Conservation (phyloP, 441 rosid genomes). For the Croton laevigatus region DNA sequence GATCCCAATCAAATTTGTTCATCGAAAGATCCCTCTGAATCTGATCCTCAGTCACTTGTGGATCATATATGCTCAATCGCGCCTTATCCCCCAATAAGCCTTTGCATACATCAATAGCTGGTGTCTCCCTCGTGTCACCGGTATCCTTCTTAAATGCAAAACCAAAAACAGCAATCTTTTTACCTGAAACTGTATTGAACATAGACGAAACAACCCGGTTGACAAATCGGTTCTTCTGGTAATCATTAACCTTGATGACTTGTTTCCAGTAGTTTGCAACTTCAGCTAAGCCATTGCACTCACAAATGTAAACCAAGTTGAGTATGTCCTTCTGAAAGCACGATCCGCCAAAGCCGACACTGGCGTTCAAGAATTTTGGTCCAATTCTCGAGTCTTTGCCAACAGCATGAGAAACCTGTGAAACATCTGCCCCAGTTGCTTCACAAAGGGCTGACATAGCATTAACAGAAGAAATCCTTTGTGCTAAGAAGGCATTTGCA, state of each 20-base stretch:
- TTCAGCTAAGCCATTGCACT: slow-evolving; percentile 81
- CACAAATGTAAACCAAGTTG: slow-evolving; percentile 77
- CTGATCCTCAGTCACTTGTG: slow-evolving; percentile 78
- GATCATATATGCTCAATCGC: slow-evolving; percentile 71
- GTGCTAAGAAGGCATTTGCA: slow-evolving; percentile 85
- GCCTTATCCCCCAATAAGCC: slow-evolving; percentile 85
- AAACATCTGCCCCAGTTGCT: slow-evolving; percentile 80
- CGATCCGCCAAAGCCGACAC: slow-evolving; percentile 90
- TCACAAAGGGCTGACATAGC: slow-evolving; percentile 93
- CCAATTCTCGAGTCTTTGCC: slow-evolving; percentile 81
- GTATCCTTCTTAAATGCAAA: slow-evolving; percentile 92
- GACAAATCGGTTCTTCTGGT: slow-evolving; percentile 73
- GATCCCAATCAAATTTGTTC: slow-evolving; percentile 91
- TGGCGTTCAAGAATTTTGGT: slow-evolving; percentile 71
- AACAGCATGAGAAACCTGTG: slow-evolving; percentile 65
- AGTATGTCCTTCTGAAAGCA: slow-evolving; percentile 87
- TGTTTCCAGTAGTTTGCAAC: slow-evolving; percentile 90
- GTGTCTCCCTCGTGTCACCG: slow-evolving; percentile 86
- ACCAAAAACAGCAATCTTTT: slow-evolving; percentile 71
- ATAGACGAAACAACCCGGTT: slow-evolving; percentile 78
- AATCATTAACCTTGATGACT: slow-evolving; percentile 82
- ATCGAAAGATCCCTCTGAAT: slow-evolving; percentile 72
- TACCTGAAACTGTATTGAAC: slow-evolving; percentile 80
- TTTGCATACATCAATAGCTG: slow-evolving; percentile 88
- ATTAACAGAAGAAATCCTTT: slow-evolving; percentile 85